Percentiles rank a stretch among this genome's conserved stretches.
Conservation (phyloP, 2,329 filamentous ascomycete genomes). For the Cytospora paraplurivora region DNA sequence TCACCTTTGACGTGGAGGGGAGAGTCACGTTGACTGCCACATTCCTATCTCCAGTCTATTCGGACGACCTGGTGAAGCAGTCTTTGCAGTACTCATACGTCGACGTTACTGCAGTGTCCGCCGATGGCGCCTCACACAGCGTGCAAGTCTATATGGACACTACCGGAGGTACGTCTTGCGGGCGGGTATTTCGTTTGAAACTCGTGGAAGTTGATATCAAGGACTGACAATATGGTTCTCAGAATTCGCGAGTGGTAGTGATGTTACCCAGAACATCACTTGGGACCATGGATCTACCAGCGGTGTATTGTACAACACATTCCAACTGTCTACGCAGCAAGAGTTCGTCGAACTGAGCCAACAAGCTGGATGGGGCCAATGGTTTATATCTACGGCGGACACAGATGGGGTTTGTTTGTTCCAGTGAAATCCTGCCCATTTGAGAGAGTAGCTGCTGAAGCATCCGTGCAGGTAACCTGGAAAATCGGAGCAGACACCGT, state of each 20-base stretch:
- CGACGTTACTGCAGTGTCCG: conserved; percentile 61
- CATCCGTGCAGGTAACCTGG: conserved; percentile 57
- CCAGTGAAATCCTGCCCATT: background rate
- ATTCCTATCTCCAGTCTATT: conserved; percentile 71
- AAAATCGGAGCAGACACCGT: conserved; percentile 67
- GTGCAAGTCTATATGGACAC: conserved; percentile 75
- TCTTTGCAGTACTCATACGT: conserved; percentile 73
- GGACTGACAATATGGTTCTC: conserved; percentile 12
- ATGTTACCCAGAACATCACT: conserved; percentile 55
- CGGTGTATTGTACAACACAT: conserved; percentile 64
- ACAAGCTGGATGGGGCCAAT: conserved; percentile 78
- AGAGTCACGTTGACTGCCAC: conserved; percentile 66
- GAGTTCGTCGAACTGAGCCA: conserved; percentile 69
- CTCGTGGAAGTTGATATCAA: conserved; percentile 2
- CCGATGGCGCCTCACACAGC: conserved; percentile 63
- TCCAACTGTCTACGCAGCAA: conserved; percentile 61
- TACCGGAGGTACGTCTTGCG: conserved; percentile 57
- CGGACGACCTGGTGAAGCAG: conserved; percentile 66
- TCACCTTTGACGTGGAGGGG: conserved; percentile 64
- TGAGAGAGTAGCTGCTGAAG: conserved; percentile 24
- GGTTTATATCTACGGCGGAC: conserved; percentile 72
- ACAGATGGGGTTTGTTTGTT: conserved; percentile 45
- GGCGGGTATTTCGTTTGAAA: background rate
- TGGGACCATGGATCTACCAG: conserved; percentile 61
- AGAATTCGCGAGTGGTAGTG: conserved; percentile 73